Base-by-base conservation (phyloP, 225 moss, liverwort and hornwort species). In the Bryum argenteum region DNA sequence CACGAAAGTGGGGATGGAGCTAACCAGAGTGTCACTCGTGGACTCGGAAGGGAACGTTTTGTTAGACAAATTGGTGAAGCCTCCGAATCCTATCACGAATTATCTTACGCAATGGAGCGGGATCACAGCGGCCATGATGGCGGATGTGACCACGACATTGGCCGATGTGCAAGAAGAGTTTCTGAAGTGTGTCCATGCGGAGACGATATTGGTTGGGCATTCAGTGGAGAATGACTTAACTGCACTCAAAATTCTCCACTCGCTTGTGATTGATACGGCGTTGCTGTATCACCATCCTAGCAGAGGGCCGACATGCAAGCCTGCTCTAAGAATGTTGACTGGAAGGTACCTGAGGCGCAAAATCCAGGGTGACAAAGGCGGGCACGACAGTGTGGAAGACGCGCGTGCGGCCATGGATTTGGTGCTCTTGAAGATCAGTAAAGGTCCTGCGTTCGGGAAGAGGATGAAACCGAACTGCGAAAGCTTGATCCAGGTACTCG, bases 321-420 rank as follows among this genome's bases (percentile, higher is more conserved):
- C 91, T 52, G 90, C 89, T 4, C 74, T 97, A 54, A 73, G 97
- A 39, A 83, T 85, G 78, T 65, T 97, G 21, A 72, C 88, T 26
- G 78, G 78, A 57, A 82, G 81, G 66, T 90, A 82, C 42, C 80
- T 97, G 65, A 75, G 67, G 33, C 91, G 97, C 47, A 90, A 75
- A 58, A 97, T 97, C 48, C 97, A 97, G 61, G 89, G 89, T 24
- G 61, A 80, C 59, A 78, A 86, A 71, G 71, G 70, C 16, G 97
- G 97, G 13, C 94, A 97, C 70, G 90, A 97, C 58, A 97, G 97
- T 63, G 82, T 94, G 67, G 97, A 97, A 72, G 94, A 97, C 79
- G 97, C 97, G 51, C 89, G 80, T 22, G 94, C 94, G 19, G 86
- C 97, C 61, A 88, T 97, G 93, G 97, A 97, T 76, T 83, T 97